Evolutionary conservation across 495 filamentous ascomycete genomes (phyloP).

Genomic region (Aspergillus bertholletiae): DNA sequence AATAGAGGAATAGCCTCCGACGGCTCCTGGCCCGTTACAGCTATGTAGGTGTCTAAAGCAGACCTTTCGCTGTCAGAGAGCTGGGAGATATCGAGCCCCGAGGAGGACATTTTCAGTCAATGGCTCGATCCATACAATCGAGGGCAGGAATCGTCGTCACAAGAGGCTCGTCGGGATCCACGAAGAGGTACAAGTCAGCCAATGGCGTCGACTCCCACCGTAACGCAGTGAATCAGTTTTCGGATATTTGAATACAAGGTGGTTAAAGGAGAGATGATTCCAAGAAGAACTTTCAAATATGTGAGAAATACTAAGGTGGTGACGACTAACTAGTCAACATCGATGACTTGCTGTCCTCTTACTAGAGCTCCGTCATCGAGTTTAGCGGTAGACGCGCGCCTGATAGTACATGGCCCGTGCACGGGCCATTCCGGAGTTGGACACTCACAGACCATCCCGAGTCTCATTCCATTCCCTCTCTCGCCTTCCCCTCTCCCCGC

Average conservation of each 20-base stretch:
- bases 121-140: slow-evolving; percentile 16
- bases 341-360: slow-evolving; percentile 5
- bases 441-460: background rate
- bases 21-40: slow-evolving; percentile 80
- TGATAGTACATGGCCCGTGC: slow-evolving; percentile 11
- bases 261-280: too few relatives aligned
- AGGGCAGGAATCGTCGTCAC: background rate
- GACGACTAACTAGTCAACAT: background rate
- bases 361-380: slow-evolving; percentile 16
- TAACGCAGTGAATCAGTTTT: too few relatives aligned
- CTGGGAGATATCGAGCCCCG: slow-evolving; percentile 56
- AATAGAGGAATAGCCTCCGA: slow-evolving; percentile 77
- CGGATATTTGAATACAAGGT: too few relatives aligned
- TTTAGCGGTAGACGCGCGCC: slow-evolving; percentile 17
- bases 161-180: background rate
- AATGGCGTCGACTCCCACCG: too few relatives aligned
- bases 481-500: slow-evolving; percentile 11
- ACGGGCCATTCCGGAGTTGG: background rate
- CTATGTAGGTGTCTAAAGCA: slow-evolving; percentile 80
- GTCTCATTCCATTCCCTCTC: background rate
- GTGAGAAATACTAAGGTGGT: too few relatives aligned
- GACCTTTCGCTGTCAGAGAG: slow-evolving; percentile 74
- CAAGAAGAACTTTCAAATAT: too few relatives aligned
- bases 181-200: background rate
- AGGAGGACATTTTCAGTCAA: slow-evolving; percentile 35